Conservation (phyloP, 192 early-diverging fungal genomes). For the Rhizoclosmatium sp. region DNA sequence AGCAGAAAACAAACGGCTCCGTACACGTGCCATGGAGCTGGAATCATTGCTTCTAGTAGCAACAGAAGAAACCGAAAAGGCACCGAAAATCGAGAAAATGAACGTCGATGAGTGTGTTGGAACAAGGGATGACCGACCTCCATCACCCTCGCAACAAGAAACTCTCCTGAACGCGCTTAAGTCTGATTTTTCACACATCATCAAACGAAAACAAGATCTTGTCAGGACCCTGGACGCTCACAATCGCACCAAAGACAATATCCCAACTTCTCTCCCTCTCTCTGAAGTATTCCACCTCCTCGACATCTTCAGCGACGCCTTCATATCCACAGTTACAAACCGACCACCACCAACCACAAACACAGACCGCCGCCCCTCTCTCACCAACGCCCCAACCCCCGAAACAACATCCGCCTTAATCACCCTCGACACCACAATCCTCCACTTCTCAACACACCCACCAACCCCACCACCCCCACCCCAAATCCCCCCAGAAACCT, state of each 20-base stretch:
- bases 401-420: neutral
- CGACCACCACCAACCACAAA: neutral
- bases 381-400: neutral
- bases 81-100: neutral
- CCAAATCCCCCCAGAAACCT: constrained; percentile 6
- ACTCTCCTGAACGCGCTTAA: neutral
- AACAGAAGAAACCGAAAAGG: neutral
- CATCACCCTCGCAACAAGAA: neutral
- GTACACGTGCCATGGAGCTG: constrained; percentile 6
- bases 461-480: neutral
- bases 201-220: neutral
- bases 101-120: neutral
- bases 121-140: neutral
- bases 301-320: constrained; percentile 16
- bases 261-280: neutral
- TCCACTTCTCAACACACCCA: neutral
- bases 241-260: neutral
- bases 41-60: neutral
- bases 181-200: neutral
- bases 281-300: neutral
- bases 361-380: neutral
- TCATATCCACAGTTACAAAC: neutral
- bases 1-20: constrained; percentile 18
- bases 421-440: neutral
- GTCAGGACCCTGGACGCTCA: neutral